Evolutionary conservation across 78 protist species (phyloP).

Genomic region (Dictyostelium brefeldianum): DNA sequence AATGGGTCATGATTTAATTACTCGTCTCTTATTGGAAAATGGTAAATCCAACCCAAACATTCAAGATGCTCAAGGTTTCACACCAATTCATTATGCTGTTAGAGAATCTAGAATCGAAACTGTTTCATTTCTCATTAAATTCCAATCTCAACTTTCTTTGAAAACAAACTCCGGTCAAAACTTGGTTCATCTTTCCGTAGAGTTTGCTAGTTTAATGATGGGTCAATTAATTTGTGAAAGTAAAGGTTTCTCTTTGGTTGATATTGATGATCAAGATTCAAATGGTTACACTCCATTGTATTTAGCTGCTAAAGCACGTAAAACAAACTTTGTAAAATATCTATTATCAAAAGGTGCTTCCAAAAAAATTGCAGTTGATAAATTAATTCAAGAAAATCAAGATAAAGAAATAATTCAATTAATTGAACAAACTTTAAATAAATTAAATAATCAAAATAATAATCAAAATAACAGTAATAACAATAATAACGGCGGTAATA

Average conservation of each 20-base stretch:
- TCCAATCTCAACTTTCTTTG: background rate
- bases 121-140: conserved; percentile 51
- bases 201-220: conserved; percentile 57
- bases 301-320: conserved; percentile 61
- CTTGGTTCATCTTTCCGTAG: conserved; percentile 47
- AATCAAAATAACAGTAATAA: background rate
- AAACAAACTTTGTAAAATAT: conserved; percentile 73
- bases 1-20: conserved; percentile 74
- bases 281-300: conserved; percentile 63
- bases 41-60: conserved; percentile 41
- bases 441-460: background rate
- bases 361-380: conserved; percentile 35
- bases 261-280: conserved; percentile 33
- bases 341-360: conserved; percentile 67
- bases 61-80: conserved; percentile 54
- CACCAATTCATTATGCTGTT: conserved; percentile 75
- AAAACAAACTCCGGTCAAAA: conserved; percentile 46
- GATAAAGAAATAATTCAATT: conserved; percentile 47
- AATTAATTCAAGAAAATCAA: conserved; percentile 9
- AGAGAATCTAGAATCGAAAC: conserved; percentile 72
- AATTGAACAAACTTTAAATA: background rate
- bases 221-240: conserved; percentile 56
- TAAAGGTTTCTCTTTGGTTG: background rate
- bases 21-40: conserved; percentile 7
- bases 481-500: background rate